phyloP scores from a whole-genome alignment of 257 asterid species.

The Petrea volubilis region DNA sequence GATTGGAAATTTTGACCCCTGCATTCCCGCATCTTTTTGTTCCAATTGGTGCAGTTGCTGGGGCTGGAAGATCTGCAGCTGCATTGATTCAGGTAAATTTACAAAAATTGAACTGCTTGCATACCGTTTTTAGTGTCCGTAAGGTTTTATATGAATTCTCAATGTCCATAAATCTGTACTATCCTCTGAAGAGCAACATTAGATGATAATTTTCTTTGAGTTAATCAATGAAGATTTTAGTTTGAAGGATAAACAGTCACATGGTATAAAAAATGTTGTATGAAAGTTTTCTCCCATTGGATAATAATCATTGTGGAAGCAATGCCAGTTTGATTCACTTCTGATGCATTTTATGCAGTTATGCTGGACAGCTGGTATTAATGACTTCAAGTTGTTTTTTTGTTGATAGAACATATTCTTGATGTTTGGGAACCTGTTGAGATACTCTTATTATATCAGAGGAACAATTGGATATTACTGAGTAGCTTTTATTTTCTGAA shows the following conservation, averaged over 20 bases:
- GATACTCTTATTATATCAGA: not conserved
- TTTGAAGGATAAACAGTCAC: not conserved
- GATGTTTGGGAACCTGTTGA: conserved; percentile 4
- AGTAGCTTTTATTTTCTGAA: conserved; percentile 1
- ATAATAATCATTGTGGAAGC: conserved; percentile 2
- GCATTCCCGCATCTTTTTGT: conserved; percentile 97
- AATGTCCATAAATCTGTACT: not conserved
- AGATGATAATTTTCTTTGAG: not conserved
- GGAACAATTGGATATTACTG: conserved; percentile 8
- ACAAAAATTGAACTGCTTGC: not conserved
- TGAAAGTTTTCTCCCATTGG: not conserved
- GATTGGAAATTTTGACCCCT: conserved; percentile 91
- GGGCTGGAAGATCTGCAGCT: conserved; percentile 97
- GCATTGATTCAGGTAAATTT: conserved; percentile 79
- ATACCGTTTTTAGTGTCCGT: not conserved
- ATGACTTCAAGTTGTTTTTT: not conserved
- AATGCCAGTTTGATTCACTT: not conserved
- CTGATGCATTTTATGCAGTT: not conserved
- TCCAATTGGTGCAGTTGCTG: conserved; percentile 93
- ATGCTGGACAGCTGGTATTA: conserved; percentile 41
- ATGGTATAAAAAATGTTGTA: not conserved
- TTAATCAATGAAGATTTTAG: not conserved
- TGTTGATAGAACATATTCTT: not conserved
- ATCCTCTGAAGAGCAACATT: not conserved
- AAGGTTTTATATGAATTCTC: not conserved